Conservation (phyloP, 768 basidiomycete species). For the Lactarius psammicola region DNA sequence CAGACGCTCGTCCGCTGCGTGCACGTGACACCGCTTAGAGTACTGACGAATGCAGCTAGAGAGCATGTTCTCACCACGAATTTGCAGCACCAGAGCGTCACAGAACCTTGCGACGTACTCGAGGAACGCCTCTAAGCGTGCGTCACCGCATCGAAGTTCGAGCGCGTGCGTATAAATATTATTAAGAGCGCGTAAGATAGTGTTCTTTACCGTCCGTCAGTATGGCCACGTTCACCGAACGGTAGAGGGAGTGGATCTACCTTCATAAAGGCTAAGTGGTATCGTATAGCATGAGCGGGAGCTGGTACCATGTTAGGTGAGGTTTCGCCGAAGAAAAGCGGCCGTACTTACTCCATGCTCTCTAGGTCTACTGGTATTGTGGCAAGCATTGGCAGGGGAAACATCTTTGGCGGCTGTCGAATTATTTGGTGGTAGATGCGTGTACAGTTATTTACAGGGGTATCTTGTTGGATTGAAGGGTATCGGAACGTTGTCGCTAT, state of each 20-base stretch:
- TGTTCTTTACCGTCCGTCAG: slow-evolving; percentile 20
- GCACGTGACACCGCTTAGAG: neutral
- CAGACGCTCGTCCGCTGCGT: slow-evolving; percentile 11
- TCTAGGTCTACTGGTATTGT: slow-evolving; percentile 10
- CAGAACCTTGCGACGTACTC: slow-evolving; percentile 19
- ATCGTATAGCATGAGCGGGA: slow-evolving; percentile 20
- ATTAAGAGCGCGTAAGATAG: slow-evolving; percentile 26
- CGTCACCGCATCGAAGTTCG: slow-evolving; percentile 3
- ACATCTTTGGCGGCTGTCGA: slow-evolving; percentile 14
- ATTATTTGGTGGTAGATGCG: neutral
- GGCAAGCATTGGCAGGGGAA: slow-evolving; percentile 20
- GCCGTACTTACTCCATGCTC: slow-evolving; percentile 16
- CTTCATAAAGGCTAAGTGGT: slow-evolving; percentile 26
- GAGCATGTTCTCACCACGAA: slow-evolving; percentile 9
- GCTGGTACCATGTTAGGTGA: slow-evolving; percentile 9
- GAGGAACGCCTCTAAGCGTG: slow-evolving; percentile 19
- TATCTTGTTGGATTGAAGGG: slow-evolving; percentile 14
- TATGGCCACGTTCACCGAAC: neutral
- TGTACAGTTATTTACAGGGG: slow-evolving; percentile 1
- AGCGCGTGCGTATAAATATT: slow-evolving; percentile 18
- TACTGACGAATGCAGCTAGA: neutral
- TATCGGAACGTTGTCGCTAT: slow-evolving; percentile 1
- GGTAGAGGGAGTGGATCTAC: neutral
- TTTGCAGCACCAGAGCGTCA: slow-evolving; percentile 15
- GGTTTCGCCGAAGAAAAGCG: neutral